Evolutionary conservation across 257 asterid genomes (phyloP).

Genomic region (Solanum ossicruentum): DNA sequence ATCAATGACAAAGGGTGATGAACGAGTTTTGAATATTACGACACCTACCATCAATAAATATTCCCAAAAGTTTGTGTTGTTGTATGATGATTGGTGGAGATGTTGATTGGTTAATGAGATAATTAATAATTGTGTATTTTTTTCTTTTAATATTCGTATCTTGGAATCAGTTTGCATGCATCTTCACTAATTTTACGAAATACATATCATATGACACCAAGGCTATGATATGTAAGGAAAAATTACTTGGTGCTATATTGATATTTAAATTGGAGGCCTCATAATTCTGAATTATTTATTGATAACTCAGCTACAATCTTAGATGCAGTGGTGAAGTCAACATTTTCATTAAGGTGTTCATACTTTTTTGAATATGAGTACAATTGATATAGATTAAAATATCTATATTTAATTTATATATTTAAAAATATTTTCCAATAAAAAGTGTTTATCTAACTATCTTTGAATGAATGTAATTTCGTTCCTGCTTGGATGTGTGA

Average conservation of each 20-base stretch:
- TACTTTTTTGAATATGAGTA: no score
- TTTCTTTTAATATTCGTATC: background rate
- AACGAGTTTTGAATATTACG: background rate
- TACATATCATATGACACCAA: background rate
- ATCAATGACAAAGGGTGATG: background rate
- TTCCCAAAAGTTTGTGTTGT: background rate
- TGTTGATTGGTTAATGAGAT: background rate
- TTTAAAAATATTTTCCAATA: no score
- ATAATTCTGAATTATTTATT: background rate
- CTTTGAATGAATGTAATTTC: no score
- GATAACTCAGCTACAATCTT: background rate
- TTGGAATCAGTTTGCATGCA: fast-evolving
- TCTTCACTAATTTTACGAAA: background rate
- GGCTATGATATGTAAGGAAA: background rate
- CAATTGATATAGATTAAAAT: no score
- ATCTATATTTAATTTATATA: no score
- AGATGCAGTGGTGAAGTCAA: fast-evolving
- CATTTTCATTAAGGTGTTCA: no score
- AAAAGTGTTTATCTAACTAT: no score
- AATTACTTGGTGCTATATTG: background rate
- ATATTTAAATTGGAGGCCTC: no score
- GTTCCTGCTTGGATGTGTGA: background rate
- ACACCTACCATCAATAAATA: background rate
- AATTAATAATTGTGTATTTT: background rate
- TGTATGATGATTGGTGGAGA: background rate